Conservation (phyloP, 176 grass and related monocot species). For the Phragmites australis region DNA sequence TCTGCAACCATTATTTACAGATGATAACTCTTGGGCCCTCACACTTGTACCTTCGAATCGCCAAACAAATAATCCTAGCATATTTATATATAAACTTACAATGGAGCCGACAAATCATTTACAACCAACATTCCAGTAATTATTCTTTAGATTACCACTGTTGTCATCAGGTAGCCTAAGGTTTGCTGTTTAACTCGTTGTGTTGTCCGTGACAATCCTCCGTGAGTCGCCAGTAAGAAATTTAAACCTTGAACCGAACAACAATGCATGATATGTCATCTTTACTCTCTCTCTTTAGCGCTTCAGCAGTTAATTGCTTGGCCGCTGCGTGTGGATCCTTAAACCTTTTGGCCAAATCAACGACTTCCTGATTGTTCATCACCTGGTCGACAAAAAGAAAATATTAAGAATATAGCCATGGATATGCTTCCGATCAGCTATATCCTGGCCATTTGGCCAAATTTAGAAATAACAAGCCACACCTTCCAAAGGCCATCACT, state of each 20-base stretch:
- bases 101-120: slow-evolving; percentile 42
- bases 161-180: slow-evolving; percentile 15
- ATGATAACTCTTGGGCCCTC: slow-evolving; percentile 26
- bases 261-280: slow-evolving; percentile 89
- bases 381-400: slow-evolving; percentile 51
- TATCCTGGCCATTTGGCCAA: background rate
- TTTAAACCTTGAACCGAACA: slow-evolving; percentile 71
- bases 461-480: slow-evolving; percentile 30
- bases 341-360: slow-evolving; percentile 67
- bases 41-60: slow-evolving; percentile 33
- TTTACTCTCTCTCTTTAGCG: slow-evolving; percentile 73
- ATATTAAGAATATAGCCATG: slow-evolving; percentile 22
- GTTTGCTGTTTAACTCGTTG: slow-evolving; percentile 2
- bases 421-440: slow-evolving; percentile 27
- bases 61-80: slow-evolving; percentile 51
- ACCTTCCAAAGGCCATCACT: slow-evolving; percentile 94
- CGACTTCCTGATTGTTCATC: slow-evolving; percentile 64
- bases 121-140: slow-evolving; percentile 36
- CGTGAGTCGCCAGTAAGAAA: background rate
- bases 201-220: slow-evolving; percentile 4
- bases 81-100: slow-evolving; percentile 45
- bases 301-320: slow-evolving; percentile 60
- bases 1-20: slow-evolving; percentile 56
- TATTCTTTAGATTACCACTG: slow-evolving; percentile 39
- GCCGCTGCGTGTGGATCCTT: slow-evolving; percentile 76